Evolutionary conservation across 2,329 filamentous ascomycete species (phyloP), one percentile per base, ranked within the genome.

Genomic region (Ophiostoma angusticollis): DNA sequence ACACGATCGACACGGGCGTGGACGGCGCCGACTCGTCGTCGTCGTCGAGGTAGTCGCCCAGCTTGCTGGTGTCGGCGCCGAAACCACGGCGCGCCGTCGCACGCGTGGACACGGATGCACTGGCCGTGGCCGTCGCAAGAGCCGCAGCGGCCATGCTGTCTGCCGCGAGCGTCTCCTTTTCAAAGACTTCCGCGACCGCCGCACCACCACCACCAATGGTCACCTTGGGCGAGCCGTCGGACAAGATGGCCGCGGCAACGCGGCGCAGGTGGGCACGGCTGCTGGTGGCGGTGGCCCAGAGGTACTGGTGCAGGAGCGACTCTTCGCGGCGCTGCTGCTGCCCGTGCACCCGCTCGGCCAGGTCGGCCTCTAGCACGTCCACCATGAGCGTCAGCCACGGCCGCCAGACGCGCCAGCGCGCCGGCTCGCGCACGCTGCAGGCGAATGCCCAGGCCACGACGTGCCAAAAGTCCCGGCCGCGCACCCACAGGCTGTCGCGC

Each of bases 381-480:
- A 93, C 58, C 68, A 94, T 80, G 45, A 81, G 78, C 24, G 78
- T 72, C 12, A 96, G 64, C 82, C 85, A 94, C 7, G 74, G 59
- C 49, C 70, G 76, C 86, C 87, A 96, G 52, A 78, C 71, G 35
- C 67, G 70, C 89, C 91, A 96, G 16, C 89, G 71, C 29, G 72
- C 68, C 2, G 76, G 76, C 49, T 89, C 68, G 23, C 71, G 57
- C 2, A 81, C 70, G 37, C 84, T 87, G 61, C 89, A 96, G 54
- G 89, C 91, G 56, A 96, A 86, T 0, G 84, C 81, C 91, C 91
- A 96, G 4, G 89, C 91, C 0, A 91, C 70, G 0, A 84, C 73
- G 30, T 78, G 72, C 85, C 91, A 98, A 51, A 96, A 93, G 53
- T 93, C 84, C 44, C 83, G 77, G 1, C 80, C 83, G n/a, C 74